Conservation (phyloP, 2,329 filamentous ascomycete species). For the Pyrenophora teres region DNA sequence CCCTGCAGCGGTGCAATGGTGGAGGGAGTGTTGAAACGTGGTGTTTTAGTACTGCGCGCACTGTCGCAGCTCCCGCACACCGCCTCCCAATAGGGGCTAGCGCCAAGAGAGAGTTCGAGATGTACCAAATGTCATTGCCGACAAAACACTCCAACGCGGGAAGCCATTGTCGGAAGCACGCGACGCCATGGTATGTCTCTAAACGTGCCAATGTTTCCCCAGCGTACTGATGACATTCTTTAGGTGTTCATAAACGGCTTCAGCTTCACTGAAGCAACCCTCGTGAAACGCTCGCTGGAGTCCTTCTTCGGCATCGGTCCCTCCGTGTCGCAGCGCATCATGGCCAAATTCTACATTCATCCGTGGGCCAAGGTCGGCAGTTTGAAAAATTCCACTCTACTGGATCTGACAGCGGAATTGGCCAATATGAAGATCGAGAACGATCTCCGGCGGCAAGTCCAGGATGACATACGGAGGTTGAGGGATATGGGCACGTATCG, state of each 20-base stretch:
- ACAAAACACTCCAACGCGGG: conserved; percentile 23
- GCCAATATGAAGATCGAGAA: conserved; percentile 93
- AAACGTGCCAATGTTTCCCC: background rate
- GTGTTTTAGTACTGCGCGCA: conserved; percentile 30
- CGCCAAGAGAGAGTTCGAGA: conserved; percentile 8
- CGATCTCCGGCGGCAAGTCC: conserved; percentile 75
- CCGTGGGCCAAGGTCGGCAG: conserved; percentile 77
- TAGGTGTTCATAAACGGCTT: conserved; percentile 85
- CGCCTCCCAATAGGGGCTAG: conserved; percentile 13
- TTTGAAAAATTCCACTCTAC: conserved; percentile 75
- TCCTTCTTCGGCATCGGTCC: conserved; percentile 45
- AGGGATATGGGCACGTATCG: conserved; percentile 91
- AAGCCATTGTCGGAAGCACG: conserved; percentile 18
- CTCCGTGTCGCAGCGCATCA: conserved; percentile 65
- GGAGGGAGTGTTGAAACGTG: conserved; percentile 39
- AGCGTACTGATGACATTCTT: conserved; percentile 16
- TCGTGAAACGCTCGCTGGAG: conserved; percentile 80
- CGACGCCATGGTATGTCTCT: conserved; percentile 33
- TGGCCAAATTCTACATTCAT: conserved; percentile 89
- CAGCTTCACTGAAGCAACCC: conserved; percentile 81
- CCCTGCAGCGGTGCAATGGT: conserved; percentile 20
- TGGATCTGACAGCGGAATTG: conserved; percentile 81
- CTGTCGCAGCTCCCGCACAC: conserved; percentile 15
- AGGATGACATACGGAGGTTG: conserved; percentile 83
- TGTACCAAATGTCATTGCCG: background rate